These are phyloP conservation scores for Suhomyces kilbournensis DNA, from an alignment of 805 yeast genomes.

Conservation along the genomic window DNA sequence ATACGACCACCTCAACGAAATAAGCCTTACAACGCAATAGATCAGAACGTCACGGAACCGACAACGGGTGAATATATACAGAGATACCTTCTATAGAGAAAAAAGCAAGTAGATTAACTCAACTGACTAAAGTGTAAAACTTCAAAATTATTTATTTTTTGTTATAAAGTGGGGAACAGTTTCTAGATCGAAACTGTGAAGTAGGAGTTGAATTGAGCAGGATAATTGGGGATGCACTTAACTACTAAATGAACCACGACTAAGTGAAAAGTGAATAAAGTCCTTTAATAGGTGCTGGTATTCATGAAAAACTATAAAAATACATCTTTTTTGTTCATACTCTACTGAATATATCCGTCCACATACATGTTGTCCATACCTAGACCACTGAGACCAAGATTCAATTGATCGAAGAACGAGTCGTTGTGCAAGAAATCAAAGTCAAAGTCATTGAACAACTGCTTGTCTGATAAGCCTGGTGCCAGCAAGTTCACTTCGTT, in stretches of 20 bases:
- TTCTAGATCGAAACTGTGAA: too few relatives aligned
- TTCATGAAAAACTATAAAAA: not conserved
- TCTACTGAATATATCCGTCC: conserved; percentile 23
- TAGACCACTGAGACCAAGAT: conserved; percentile 9
- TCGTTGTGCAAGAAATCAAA: conserved; percentile 31
- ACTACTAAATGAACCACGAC: not conserved
- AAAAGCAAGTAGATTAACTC: not conserved
- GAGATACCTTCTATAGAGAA: not conserved
- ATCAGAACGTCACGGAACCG: too few relatives aligned
- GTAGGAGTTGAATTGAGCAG: not conserved
- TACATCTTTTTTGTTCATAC: not conserved
- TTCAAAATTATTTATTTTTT: too few relatives aligned
- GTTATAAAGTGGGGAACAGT: not conserved
- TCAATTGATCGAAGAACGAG: conserved; percentile 21
- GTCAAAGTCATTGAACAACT: conserved; percentile 19
- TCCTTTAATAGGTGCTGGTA: not conserved
- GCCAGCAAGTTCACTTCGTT: not conserved
- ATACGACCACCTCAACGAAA: not conserved
- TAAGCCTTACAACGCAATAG: too few relatives aligned
- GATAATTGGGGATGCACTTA: not conserved
- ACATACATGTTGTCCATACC: conserved; percentile 13
- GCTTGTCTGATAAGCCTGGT: not conserved
- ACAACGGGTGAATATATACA: too few relatives aligned
- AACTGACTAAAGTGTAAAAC: not conserved
- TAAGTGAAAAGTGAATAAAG: not conserved